Evolutionary conservation across 331 rosid species (phyloP), one percentile per base, ranked within the genome.

Genomic region (Saraca asoca): DNA sequence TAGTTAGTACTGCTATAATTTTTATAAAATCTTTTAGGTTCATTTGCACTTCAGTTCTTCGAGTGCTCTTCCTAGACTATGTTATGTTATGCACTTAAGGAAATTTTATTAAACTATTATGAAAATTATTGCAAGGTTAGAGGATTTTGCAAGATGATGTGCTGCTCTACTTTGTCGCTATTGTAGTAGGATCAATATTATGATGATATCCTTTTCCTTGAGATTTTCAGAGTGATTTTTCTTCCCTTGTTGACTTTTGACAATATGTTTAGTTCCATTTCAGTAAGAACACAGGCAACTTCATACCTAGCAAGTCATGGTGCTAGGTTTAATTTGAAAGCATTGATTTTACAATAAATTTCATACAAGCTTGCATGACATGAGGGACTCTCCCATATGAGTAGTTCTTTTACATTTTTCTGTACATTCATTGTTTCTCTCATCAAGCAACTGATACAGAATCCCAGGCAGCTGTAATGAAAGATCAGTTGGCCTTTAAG

Each of bases 381-480:
- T 5, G 79, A 75, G 63, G 87, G 91, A 53, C 75, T 81, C 81
- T 80, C 84, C 87, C 82, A 72, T 65, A 64, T 66, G 62, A 79
- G 38, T 31, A 89, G 72, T 31, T 89, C 83, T 66, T 56, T 78
- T 52, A 85, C 73, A 67, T 81, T 75, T 19, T 76, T 64, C 76
- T 74, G 75, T 48, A 89, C 80, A 78, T 73, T 78, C 56, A 62
- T 59, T 11, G 84, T 81, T 78, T 82, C 96, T 66, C 55, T 81
- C 59, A 46, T 78, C 89, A 85, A 59, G 64, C 69, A 70, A 7
- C 41, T 61, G 50, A 76, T 74, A 78, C 96, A 85, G 76, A 92
- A 85, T 52, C 86, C 91, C 69, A 89, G 69, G 66, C 88, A 71
- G 48, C 85, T 66, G 71, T 74, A 81, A 59, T 82, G 78, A 34